Evolutionary conservation across 2,329 filamentous ascomycete genomes (phyloP).

Genomic region (Aspergillus carbonarius): DNA sequence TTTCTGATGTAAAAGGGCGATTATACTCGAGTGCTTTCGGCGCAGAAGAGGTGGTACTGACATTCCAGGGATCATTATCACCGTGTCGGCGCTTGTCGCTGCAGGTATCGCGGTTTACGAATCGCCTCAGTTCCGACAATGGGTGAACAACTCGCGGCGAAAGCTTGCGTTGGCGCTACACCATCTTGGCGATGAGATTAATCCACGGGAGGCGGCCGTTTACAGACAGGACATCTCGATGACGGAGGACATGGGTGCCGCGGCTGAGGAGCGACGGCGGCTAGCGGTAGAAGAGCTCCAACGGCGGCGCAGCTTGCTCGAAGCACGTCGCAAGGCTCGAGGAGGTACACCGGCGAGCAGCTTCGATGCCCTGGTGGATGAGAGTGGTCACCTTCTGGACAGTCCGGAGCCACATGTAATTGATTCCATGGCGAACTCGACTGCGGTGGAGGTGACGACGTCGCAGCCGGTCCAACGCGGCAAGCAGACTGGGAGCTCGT

Average conservation of each 20-base stretch:
- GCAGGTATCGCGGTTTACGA: slow-evolving; percentile 64
- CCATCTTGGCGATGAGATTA: slow-evolving; percentile 60
- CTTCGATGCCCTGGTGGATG: slow-evolving; percentile 49
- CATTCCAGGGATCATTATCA: slow-evolving; percentile 59
- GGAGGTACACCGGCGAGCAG: slow-evolving; percentile 25
- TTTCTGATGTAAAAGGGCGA: background rate
- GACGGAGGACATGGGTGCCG: slow-evolving; percentile 45
- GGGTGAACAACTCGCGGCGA: slow-evolving; percentile 61
- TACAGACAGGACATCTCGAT: slow-evolving; percentile 47
- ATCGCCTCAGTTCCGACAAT: slow-evolving; percentile 62
- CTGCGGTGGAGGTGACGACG: slow-evolving; percentile 35
- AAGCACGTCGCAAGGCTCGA: slow-evolving; percentile 35
- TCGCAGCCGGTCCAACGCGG: slow-evolving; percentile 29
- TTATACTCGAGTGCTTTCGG: background rate
- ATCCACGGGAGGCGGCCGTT: slow-evolving; percentile 42
- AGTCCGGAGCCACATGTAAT: slow-evolving; percentile 7
- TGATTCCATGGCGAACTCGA: slow-evolving; percentile 32
- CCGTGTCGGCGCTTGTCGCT: slow-evolving; percentile 60
- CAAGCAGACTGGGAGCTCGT: slow-evolving; percentile 15
- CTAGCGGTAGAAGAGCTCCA: slow-evolving; percentile 47
- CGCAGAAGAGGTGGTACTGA: slow-evolving; percentile 14
- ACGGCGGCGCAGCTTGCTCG: slow-evolving; percentile 42
- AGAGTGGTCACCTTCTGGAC: slow-evolving; percentile 38
- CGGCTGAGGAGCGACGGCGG: slow-evolving; percentile 46
- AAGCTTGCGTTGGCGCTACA: slow-evolving; percentile 61